phyloP scores from a whole-genome alignment of 345 rosid genomes.

The Turnera subulata region DNA sequence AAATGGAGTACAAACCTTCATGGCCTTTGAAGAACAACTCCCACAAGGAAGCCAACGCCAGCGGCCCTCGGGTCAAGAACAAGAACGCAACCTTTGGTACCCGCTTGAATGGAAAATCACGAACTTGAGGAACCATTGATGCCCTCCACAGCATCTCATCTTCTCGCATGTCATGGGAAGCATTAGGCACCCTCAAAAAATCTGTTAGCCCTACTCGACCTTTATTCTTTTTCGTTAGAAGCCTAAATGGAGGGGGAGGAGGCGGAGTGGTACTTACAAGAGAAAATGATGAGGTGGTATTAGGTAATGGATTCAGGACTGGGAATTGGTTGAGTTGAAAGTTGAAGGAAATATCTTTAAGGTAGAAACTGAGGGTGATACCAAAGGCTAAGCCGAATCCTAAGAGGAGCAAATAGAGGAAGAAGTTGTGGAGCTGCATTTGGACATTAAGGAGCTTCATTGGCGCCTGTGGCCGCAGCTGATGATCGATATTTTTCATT shows the following conservation, averaged over 20 bases:
- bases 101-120: not conserved
- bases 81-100: conserved; percentile 13
- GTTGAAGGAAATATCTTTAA: conserved; percentile 33
- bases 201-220: not conserved
- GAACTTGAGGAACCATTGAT: not conserved
- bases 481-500: conserved; percentile 8
- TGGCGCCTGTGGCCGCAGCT: conserved; percentile 1
- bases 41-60: conserved; percentile 21
- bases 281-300: conserved; percentile 1
- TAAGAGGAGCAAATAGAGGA: conserved; percentile 46
- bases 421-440: conserved; percentile 31
- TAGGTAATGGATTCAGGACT: not conserved
- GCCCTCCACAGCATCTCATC: conserved; percentile 16
- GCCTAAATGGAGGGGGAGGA: not conserved
- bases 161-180: conserved; percentile 19
- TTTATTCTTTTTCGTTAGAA: not conserved
- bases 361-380: conserved; percentile 41
- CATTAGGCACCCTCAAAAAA: not conserved
- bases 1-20: conserved; percentile 12
- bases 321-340: conserved; percentile 30
- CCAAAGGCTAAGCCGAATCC: conserved; percentile 56
- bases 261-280: not conserved
- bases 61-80: conserved; percentile 15
- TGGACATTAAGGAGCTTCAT: conserved; percentile 16
- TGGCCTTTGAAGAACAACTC: conserved; percentile 20